Percentiles rank a stretch among this genome's conserved stretches.
phyloP scores from a whole-genome alignment of 345 rosid genomes.

The Excoecaria agallocha region DNA sequence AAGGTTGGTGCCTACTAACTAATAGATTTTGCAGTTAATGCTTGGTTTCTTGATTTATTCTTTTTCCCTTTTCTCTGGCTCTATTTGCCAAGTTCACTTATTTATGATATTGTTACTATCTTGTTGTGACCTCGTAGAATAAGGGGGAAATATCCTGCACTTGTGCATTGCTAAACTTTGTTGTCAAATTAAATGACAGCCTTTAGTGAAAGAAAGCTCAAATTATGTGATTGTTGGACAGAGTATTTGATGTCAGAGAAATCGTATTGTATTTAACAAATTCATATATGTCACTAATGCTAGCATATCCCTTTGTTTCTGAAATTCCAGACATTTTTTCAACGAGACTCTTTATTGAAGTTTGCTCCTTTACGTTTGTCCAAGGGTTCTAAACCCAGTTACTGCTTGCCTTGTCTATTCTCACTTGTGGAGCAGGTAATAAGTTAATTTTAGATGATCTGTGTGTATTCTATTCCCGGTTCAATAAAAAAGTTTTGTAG shows the following conservation, averaged over 20 bases:
- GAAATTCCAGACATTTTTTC: conserved; percentile 54
- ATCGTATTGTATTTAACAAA: background rate
- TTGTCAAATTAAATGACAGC: background rate
- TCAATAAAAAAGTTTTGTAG: background rate
- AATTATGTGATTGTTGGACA: background rate
- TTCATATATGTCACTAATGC: conserved; percentile 3
- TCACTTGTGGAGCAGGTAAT: conserved; percentile 93
- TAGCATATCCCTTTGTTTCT: conserved; percentile 7
- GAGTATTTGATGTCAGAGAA: background rate
- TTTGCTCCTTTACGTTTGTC: conserved; percentile 41
- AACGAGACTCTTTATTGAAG: conserved; percentile 52
- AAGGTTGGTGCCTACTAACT: conserved; percentile 43
- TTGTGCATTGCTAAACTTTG: background rate
- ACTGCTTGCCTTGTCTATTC: conserved; percentile 80
- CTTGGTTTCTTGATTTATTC: background rate
- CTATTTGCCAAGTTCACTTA: background rate
- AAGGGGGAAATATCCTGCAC: background rate
- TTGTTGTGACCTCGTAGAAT: background rate
- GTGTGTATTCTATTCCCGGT: background rate
- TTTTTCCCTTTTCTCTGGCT: background rate
- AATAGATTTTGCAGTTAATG: background rate
- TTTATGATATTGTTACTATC: background rate
- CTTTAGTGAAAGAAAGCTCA: background rate
- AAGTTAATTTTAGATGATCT: background rate
- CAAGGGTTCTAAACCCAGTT: conserved; percentile 59